Conservation (phyloP, 306 rosid species). For the Malus asiatica region DNA sequence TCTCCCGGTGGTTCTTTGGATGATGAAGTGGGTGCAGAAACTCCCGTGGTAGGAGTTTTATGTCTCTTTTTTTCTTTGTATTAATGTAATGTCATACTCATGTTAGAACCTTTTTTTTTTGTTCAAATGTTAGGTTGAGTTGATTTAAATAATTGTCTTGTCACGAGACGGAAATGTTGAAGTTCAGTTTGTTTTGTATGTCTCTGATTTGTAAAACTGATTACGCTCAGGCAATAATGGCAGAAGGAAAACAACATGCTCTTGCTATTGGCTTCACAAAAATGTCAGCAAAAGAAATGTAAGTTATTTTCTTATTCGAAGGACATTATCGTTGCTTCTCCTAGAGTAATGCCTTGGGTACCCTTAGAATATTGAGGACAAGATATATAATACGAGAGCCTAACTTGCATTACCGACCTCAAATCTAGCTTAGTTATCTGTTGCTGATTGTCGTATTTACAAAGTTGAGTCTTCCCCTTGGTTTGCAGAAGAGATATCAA, state of each 20-base stretch:
- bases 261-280: conserved; percentile 98
- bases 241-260: conserved; percentile 97
- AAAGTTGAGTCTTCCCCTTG: conserved; percentile 16
- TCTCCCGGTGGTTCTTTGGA: conserved; percentile 93
- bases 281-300: conserved; percentile 97
- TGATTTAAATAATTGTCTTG: not conserved
- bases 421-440: not conserved
- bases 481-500: conserved; percentile 69
- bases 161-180: conserved; percentile 1
- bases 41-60: conserved; percentile 71
- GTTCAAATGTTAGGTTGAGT: not conserved
- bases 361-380: not conserved
- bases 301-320: conserved; percentile 26
- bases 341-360: not conserved
- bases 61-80: not conserved
- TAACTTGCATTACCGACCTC: not conserved
- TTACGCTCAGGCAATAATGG: conserved; percentile 85
- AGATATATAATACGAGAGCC: not conserved
- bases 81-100: not conserved
- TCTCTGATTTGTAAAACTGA: conserved; percentile 23
- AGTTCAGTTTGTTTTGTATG: not conserved
- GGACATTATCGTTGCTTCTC: not conserved
- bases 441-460: conserved; percentile 13
- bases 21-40: conserved; percentile 72
- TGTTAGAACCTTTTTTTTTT: not conserved